Conservation (phyloP, 2,329 filamentous ascomycete species). For the Cordyceps militaris region DNA sequence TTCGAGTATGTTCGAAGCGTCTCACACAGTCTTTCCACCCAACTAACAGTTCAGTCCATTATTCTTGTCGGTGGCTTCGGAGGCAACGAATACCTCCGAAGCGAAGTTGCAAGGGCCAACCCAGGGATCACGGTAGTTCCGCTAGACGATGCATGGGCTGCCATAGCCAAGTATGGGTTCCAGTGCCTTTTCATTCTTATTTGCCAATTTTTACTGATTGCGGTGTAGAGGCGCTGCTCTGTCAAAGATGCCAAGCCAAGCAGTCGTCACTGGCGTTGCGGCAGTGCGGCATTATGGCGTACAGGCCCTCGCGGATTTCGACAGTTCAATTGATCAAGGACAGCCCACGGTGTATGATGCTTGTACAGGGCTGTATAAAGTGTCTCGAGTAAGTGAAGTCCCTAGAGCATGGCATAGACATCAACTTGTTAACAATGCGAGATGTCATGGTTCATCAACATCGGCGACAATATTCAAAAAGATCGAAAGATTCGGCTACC, state of each 20-base stretch:
- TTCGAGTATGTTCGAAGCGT: background rate
- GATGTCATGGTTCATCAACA: too few species aligned
- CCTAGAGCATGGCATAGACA: too few species aligned
- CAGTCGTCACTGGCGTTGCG: constrained; percentile 14
- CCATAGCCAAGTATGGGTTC: constrained; percentile 20
- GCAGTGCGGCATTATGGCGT: constrained; percentile 13
- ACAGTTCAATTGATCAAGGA: constrained; percentile 7
- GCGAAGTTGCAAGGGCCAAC: constrained; percentile 20
- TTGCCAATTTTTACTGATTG: background rate
- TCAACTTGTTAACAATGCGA: too few species aligned
- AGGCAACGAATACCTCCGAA: constrained; percentile 28
- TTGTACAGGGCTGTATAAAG: too few species aligned
- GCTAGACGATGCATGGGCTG: constrained; percentile 20
- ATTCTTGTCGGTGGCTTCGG: constrained; percentile 34
- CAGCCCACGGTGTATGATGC: background rate
- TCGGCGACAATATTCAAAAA: too few species aligned
- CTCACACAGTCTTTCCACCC: too few species aligned
- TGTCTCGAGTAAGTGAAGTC: too few species aligned
- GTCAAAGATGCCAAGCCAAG: constrained; percentile 12
- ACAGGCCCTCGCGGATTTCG: fast-evolving
- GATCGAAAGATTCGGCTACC: too few species aligned
- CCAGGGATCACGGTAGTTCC: constrained; percentile 26
- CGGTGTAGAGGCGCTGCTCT: constrained; percentile 15
- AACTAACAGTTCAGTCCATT: constrained; percentile 18
- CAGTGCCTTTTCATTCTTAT: too few species aligned